Base-by-base conservation (phyloP, 768 basidiomycete genomes). In the Macrolepiota fuliginosa region DNA sequence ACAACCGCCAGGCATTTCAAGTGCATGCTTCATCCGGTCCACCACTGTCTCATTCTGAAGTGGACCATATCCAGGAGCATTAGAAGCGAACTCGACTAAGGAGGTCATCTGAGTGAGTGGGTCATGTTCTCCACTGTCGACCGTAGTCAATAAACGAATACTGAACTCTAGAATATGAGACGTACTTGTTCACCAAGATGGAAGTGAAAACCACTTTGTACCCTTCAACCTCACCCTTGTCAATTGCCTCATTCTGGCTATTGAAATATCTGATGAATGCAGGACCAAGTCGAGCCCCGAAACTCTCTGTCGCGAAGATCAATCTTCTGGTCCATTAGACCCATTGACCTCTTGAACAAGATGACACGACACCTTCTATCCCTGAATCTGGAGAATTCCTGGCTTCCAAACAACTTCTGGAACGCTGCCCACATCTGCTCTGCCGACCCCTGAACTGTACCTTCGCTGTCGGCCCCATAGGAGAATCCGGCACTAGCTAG, bases 291-390 rank as follows among this genome's bases (percentile, higher is more conserved):
- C 58, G 49, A 3, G 58, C 58, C 13, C 58, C 58, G 12, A 59
- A 59, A 17, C 58, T 51, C 50, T 59, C 58, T 6, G 58, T 59
- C n/a, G 37, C 50, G 17, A 59, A 52, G 19, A 59, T 59, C 5
- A 59, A 12, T 15, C 58, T 59, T 47, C 13, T n/a, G 39, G 9
- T 19, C 15, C 25, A 27, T 56, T 22, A 59, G 49, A 24, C 36
- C 42, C 2, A n/a, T 27, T 5, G 22, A 12, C n/a, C 24, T 12
- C 15, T 54, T 37, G 37, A 10, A 11, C 15, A 25, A 29, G 9
- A 45, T 10, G 10, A 17, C 39, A 19, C 19, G 3, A 29, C 15
- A 59, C 58, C 58, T 59, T 59, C 58, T 27, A 6, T 40, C 39
- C 22, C 17, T 51, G 46, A 59, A 59, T 7, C 19, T 27, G 4